These are phyloP conservation scores for Maudiozyma serrabonitensis DNA, from an alignment of 805 yeast genomes.

Conservation along the genomic window DNA sequence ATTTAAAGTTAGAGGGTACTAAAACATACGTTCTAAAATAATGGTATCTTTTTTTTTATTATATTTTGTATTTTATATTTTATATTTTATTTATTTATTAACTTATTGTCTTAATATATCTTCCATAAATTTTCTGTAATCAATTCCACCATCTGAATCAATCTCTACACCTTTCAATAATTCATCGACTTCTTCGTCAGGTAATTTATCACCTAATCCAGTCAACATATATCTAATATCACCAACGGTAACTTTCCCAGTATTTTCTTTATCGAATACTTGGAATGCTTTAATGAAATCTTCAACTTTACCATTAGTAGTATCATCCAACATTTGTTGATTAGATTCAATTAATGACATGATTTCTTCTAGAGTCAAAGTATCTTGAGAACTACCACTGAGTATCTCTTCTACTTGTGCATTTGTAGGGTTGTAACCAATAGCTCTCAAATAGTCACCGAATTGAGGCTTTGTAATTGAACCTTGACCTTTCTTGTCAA, in stretches of 20 bases:
- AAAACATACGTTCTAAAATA: not conserved
- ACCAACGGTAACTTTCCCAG: slow-evolving; percentile 96
- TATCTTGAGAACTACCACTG: slow-evolving; percentile 8
- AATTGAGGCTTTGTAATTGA: slow-evolving; percentile 72
- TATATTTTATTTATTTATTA: not conserved
- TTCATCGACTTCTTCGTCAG: slow-evolving; percentile 90
- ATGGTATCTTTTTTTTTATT: not conserved
- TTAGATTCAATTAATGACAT: slow-evolving; percentile 18
- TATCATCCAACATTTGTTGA: slow-evolving; percentile 21
- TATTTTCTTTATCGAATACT: slow-evolving; percentile 90
- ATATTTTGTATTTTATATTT: not conserved
- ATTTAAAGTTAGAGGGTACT: too few relatives aligned
- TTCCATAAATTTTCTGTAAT: slow-evolving; percentile 90
- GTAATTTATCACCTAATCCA: slow-evolving; percentile 87
- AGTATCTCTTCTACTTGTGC: slow-evolving; percentile 22
- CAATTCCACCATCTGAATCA: slow-evolving; percentile 88
- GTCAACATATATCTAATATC: slow-evolving; percentile 92
- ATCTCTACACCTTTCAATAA: slow-evolving; percentile 90
- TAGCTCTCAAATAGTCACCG: slow-evolving; percentile 91
- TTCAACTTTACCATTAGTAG: slow-evolving; percentile 29
- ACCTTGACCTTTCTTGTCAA: slow-evolving; percentile 94
- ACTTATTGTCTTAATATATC: slow-evolving; percentile 79
- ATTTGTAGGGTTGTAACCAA: slow-evolving; percentile 97
- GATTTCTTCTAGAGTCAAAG: slow-evolving; percentile 23
- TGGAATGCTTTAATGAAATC: slow-evolving; percentile 95